Base-by-base conservation (phyloP, 345 rosid genomes). In the Diplotaxis tenuifolia region DNA sequence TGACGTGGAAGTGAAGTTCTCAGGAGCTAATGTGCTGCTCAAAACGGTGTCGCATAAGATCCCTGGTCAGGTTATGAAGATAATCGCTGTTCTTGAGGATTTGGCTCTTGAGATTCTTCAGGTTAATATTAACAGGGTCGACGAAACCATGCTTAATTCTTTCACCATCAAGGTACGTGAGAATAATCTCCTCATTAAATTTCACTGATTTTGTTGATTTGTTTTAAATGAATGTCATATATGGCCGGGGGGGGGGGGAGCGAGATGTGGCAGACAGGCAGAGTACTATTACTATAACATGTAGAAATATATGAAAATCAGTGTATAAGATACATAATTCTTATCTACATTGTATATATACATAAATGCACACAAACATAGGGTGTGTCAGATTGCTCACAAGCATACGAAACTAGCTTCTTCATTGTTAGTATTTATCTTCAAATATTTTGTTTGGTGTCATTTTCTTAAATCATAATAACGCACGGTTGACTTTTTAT, bases 91-190 rank as follows among this genome's bases (percentile, higher is more conserved):
- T 18, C 88, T 96, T 15, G 95, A 92, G 64, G 87, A 92, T 59
- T 84, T 96, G 11, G 78, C 93, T 4, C 89, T 96, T n/a, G 96
- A 92, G 83, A 96, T 90, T 31, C 90, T 96, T 27, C 78, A 87
- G 11, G 86, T 87, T 34, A 85, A 70, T 82, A 80, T 96, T 74
- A 86, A 56, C 73, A 78, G 87, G 7, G 76, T 84, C 34, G 95
- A 92, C 31, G 97, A 90, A 63, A 83, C 85, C 75, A 81, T 89
- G 83, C 86, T 86, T 70, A 86, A 89, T 73, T 88, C 96, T 82
- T 96, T 96, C 86, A 96, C 97, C 58, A 90, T 96, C 84, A 92
- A 96, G 98, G 99, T 96, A 88, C 66, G 28, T 80, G 62, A 74
- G 20, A 52, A 65, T 20, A 76, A 58, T 57, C 42, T 57, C 54